phyloP scores from a whole-genome alignment of 2,329 filamentous ascomycete species.

The Claviceps monticola region DNA sequence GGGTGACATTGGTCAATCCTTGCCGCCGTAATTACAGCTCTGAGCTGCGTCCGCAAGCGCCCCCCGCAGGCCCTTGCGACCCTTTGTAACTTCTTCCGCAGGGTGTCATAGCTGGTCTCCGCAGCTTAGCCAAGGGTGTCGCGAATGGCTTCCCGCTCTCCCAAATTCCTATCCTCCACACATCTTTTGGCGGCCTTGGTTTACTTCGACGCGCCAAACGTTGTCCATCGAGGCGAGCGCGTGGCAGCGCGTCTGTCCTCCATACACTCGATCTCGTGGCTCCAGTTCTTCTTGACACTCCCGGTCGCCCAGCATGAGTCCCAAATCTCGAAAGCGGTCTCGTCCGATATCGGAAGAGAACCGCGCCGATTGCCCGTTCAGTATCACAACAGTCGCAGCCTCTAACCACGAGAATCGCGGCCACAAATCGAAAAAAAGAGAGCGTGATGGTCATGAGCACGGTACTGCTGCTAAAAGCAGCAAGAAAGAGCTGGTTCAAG shows the following conservation, averaged over 20 bases:
- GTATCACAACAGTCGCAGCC: slow-evolving; percentile 20
- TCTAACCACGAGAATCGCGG: slow-evolving; percentile 21
- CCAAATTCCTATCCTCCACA: not conserved
- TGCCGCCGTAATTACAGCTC: not conserved
- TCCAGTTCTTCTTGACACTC: not conserved
- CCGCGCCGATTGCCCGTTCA: slow-evolving; percentile 43
- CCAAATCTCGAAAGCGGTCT: slow-evolving; percentile 35
- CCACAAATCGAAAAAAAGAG: slow-evolving; percentile 33
- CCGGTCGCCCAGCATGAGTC: slow-evolving; percentile 10
- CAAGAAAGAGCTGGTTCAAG: slow-evolving; percentile 33
- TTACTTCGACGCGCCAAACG: not conserved
- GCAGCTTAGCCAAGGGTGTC: slow-evolving; percentile 2
- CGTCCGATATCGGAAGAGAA: slow-evolving; percentile 34
- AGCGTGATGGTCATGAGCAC: slow-evolving; percentile 32
- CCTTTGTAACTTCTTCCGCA: not conserved
- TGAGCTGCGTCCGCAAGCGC: not conserved
- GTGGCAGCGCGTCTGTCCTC: slow-evolving; percentile 1
- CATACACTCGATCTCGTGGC: slow-evolving; percentile 1
- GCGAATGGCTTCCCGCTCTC: slow-evolving; percentile 7
- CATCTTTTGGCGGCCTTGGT: not conserved
- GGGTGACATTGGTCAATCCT: not conserved
- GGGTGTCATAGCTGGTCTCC: not conserved
- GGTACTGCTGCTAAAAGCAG: slow-evolving; percentile 14
- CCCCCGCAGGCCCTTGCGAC: not conserved
- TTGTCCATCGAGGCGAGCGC: slow-evolving; percentile 1